Base-by-base conservation (phyloP, 75 land plant genomes). In the Pinus taeda region DNA sequence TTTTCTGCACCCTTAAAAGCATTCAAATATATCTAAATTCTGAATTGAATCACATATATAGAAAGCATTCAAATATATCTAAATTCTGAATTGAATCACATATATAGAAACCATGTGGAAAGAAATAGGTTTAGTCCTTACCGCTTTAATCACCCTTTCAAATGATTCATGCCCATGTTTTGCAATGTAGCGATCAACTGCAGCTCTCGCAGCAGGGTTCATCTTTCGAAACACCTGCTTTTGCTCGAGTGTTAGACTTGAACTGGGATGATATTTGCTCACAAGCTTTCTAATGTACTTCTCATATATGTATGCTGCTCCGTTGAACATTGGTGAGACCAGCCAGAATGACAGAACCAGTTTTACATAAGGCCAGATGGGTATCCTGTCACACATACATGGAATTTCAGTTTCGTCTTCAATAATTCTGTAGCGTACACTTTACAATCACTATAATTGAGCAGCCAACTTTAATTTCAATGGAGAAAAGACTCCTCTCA, bases 111-210 rank as follows among this genome's bases (percentile, higher is more conserved):
- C 7, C 49, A 6, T 6, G 11, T 49, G 55, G 11, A 49, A 8
- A 49, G 12, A 49, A 9, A 49, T 49, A 8, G 55, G 55, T 49
- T 2, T 49, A 49, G 11, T 49, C 55, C 74, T 84, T 88, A 95
- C 98, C 73, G 90, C 87, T 77, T 79, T 75, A 80, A 95, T 78
- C 13, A 89, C 83, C 36, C 85, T 81, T 5, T 93, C 91, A 73
- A 95, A 86, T 8, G 95, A 88, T 2, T 84, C 89, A 9, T 80
- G 78, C 9, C 98, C 98, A 79, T 93, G 33, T 49, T 73, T 81
- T 18, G 87, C 82, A 57, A 95, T 89, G 81, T 85, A 95, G 4
- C 80, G 63, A 70, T 85, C 87, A 0, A 94, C 87, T 1, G 86
- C 80, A 55, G 85, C 84, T 58, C 94, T 83, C 0, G 92, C 90